phyloP scores from a whole-genome alignment of 2,329 filamentous ascomycete species.

The Myriosclerotinia duriaeana region DNA sequence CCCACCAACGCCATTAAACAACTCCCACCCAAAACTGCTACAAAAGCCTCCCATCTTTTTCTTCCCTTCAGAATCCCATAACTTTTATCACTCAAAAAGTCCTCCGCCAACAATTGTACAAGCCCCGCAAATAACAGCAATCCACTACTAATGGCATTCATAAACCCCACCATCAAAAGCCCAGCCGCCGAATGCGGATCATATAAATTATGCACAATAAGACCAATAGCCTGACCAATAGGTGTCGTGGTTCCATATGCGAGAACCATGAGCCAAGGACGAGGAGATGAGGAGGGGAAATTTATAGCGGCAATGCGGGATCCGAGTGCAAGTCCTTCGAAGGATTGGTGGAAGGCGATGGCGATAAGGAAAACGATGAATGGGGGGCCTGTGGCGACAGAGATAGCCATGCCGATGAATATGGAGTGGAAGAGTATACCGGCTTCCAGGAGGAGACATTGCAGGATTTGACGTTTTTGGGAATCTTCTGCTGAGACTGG shows the following conservation, averaged over 20 bases:
- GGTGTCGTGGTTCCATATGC: conserved; percentile 77
- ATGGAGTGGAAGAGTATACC: conserved; percentile 83
- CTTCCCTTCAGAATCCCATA: conserved; percentile 59
- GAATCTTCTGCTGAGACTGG: conserved; percentile 49
- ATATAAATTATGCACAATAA: conserved; percentile 75
- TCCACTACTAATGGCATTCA: conserved; percentile 82
- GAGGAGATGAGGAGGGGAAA: conserved; percentile 70
- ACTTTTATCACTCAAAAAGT: conserved; percentile 73
- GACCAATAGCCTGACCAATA: conserved; percentile 77
- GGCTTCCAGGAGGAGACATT: conserved; percentile 77
- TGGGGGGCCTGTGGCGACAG: conserved; percentile 74
- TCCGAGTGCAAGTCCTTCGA: conserved; percentile 83
- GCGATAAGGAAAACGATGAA: conserved; percentile 79
- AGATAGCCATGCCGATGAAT: conserved; percentile 85
- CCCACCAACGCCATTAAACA: conserved; percentile 66
- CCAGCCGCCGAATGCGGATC: conserved; percentile 75
- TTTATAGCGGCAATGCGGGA: conserved; percentile 80
- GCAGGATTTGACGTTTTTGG: conserved; percentile 66
- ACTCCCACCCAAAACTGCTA: conserved; percentile 59
- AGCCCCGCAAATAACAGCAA: conserved; percentile 78
- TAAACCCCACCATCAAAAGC: conserved; percentile 78
- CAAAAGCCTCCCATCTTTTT: conserved; percentile 60
- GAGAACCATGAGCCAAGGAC: conserved; percentile 78
- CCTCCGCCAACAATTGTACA: conserved; percentile 81
- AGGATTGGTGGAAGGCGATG: conserved; percentile 83